Base-by-base conservation (phyloP, 2,329 filamentous ascomycete genomes). In the Pyrenophora tritici-repentis region DNA sequence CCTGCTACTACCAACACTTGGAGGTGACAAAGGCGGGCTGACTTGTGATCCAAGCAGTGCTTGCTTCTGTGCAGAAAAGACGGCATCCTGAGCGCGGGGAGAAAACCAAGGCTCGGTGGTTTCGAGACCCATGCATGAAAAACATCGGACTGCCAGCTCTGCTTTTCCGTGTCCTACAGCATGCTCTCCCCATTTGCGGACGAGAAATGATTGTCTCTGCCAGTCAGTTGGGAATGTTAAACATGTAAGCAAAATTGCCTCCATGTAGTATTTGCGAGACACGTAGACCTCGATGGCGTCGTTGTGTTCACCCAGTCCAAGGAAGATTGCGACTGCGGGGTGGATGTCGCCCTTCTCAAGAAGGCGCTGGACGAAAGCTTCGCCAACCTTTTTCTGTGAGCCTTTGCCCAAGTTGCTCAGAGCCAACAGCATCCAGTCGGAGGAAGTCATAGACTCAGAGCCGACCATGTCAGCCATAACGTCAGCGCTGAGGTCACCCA, bases 231-330 rank as follows among this genome's bases (percentile, higher is more conserved):
- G 91, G 64, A 88, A 91, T 20, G 88, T 83, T 10, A 97, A 79
- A 65, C 91, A 95, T 0, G 91, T 89, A 58, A 99, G 81, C 12
- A 99, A 83, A 26, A 97, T 81, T 2, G 94, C 93, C 75, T 99
- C 94, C 87, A 99, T 89, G 71, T 88, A 96, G 65, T 87, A 87
- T 72, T 88, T 91, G 59, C 94, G 91, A 9, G 92, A 96, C 26
- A 96, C 85, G 65, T 99, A 99, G 24, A 97, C 88, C 73, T 99
- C 94, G 53, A 99, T 92, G 0, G 94, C 94, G 71, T 99, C 93
- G 59, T 95, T 93, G 62, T 90, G 81, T 68, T 97, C 93, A 2
- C 92, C 92, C 74, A 99, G 86, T 12, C 92, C 91, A 29, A 99
- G 85, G 73, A 99, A 85, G 56, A 97, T 93, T 0, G 93, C 93